phyloP scores from a whole-genome alignment of 2,329 filamentous ascomycete genomes.

The Phaeosphaeriaceae sp. region DNA sequence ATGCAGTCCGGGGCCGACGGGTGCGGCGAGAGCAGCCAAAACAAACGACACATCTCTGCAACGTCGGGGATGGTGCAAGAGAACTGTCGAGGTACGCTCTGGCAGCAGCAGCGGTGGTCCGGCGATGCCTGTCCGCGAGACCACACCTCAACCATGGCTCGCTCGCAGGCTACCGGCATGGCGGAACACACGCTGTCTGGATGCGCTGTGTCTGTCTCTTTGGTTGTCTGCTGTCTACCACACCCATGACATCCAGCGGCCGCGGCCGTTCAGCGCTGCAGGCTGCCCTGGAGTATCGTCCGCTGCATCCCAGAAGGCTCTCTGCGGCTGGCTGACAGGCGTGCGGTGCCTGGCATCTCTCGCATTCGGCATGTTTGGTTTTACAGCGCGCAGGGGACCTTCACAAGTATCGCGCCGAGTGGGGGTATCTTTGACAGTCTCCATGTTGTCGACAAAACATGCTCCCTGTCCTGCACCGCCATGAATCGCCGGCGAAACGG shows the following conservation, averaged over 20 bases:
- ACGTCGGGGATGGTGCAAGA: too few species aligned
- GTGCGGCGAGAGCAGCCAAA: not conserved
- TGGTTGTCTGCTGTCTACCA: too few species aligned
- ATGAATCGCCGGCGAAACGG: slow-evolving; percentile 36
- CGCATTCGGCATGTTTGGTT: slow-evolving; percentile 28
- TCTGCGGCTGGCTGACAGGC: slow-evolving; percentile 22
- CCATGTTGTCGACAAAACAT: slow-evolving; percentile 36
- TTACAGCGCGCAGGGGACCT: slow-evolving; percentile 27
- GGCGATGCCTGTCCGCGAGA: too few species aligned
- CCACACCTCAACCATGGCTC: slow-evolving; percentile 7
- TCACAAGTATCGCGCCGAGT: slow-evolving; percentile 20
- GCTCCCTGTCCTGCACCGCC: slow-evolving; percentile 32
- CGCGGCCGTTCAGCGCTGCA: not conserved
- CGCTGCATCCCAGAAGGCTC: not conserved
- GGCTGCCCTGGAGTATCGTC: not conserved
- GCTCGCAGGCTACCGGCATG: slow-evolving; percentile 19
- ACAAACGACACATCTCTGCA: not conserved
- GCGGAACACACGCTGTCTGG: slow-evolving; percentile 13
- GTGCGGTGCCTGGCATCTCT: slow-evolving; percentile 11
- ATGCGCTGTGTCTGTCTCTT: not conserved
- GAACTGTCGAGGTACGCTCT: too few species aligned
- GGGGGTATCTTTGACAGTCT: slow-evolving; percentile 37
- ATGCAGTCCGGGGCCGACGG: not conserved
- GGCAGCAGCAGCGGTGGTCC: too few species aligned
- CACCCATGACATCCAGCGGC: not conserved